Evolutionary conservation across 495 filamentous ascomycete species (phyloP).

Genomic region (Astrothelium subdiscretum): DNA sequence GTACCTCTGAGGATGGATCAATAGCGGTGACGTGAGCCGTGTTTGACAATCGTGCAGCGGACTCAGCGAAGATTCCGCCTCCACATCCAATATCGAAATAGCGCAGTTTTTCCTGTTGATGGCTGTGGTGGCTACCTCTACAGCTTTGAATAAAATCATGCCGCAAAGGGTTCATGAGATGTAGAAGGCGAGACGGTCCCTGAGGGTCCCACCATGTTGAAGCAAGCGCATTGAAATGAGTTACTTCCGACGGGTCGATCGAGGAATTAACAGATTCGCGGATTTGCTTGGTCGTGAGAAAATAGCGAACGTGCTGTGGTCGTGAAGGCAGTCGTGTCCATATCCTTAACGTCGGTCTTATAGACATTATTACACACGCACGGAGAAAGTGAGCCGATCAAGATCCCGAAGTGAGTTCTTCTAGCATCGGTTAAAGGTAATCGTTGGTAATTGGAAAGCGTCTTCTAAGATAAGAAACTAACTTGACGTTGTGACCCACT

Average conservation of each 20-base stretch:
- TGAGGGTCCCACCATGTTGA: slow-evolving; percentile 96
- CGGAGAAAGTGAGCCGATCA: too few species aligned
- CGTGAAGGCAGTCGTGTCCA: not conserved
- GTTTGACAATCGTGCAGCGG: slow-evolving; percentile 60
- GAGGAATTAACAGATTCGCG: slow-evolving; percentile 6
- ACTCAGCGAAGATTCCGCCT: slow-evolving; percentile 92
- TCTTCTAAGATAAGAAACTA: too few species aligned
- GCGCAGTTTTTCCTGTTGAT: slow-evolving; percentile 30
- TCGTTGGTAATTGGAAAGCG: too few species aligned
- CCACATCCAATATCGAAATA: slow-evolving; percentile 95
- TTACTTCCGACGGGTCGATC: slow-evolving; percentile 72
- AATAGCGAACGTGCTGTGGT: not conserved
- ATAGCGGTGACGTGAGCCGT: slow-evolving; percentile 66
- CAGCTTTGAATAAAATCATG: slow-evolving; percentile 81
- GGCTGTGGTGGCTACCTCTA: slow-evolving; percentile 27
- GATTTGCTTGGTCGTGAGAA: not conserved
- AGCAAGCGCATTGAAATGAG: slow-evolving; percentile 89
- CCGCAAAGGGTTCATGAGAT: slow-evolving; percentile 95
- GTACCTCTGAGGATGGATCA: slow-evolving; percentile 70
- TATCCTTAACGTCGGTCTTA: not conserved
- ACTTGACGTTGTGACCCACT: too few species aligned
- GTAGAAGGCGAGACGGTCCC: slow-evolving; percentile 81
- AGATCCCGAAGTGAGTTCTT: too few species aligned
- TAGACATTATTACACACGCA: not conserved
- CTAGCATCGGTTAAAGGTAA: too few species aligned